phyloP scores from a whole-genome alignment of 148 eudicot genomes.

The Nyssa sinensis region DNA sequence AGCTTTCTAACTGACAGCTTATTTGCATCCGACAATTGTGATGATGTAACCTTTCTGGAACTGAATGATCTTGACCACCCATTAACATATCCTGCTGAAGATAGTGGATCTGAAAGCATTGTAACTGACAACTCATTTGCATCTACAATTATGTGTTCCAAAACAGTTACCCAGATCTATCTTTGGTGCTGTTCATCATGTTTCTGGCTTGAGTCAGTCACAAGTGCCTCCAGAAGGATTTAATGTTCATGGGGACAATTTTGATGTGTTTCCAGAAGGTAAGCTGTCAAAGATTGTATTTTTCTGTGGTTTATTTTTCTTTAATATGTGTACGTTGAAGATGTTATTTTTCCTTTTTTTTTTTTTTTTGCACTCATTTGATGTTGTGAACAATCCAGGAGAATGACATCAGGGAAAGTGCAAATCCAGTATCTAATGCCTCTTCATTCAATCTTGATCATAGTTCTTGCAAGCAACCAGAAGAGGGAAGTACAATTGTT shows the following conservation, averaged over 20 bases:
- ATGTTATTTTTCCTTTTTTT: not conserved
- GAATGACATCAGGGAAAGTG: not conserved
- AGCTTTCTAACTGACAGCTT: not conserved
- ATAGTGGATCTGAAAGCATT: constrained; percentile 9
- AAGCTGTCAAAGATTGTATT: not conserved
- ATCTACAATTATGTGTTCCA: no score
- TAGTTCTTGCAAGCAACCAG: constrained; percentile 4
- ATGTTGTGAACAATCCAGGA: constrained; percentile 10
- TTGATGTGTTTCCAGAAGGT: constrained; percentile 4
- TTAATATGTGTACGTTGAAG: not conserved
- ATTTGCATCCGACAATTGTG: not conserved
- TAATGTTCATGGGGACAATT: not conserved
- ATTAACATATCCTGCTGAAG: not conserved
- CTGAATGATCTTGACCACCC: constrained; percentile 28
- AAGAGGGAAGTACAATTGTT: not conserved
- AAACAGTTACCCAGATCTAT: constrained; percentile 5
- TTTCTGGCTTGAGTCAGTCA: not conserved
- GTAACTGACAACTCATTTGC: no score
- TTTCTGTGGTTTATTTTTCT: not conserved
- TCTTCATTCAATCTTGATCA: not conserved
- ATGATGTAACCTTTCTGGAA: constrained; percentile 16
- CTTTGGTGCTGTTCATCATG: not conserved
- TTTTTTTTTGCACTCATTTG: not conserved
- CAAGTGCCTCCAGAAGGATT: not conserved
- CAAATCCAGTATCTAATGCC: constrained; percentile 3